Evolutionary conservation across 75 land plant species (phyloP).

Genomic region (Pinus albicaulis): DNA sequence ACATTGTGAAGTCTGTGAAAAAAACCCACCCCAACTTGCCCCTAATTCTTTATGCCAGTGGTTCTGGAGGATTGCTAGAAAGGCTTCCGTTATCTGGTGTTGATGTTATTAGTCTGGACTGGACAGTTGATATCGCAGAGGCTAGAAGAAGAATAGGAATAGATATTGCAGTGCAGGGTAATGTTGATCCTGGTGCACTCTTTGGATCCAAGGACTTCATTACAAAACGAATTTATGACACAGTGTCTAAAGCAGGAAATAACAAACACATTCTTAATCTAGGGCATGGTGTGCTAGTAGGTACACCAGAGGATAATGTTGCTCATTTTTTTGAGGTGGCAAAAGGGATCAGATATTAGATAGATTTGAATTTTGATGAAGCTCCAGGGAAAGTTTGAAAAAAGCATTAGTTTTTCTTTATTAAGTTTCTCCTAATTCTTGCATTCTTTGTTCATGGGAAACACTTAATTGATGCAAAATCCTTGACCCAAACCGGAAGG

Average conservation of each 20-base stretch:
- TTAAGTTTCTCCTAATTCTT: no score
- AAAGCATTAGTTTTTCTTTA: no score
- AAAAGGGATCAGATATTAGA: constrained; percentile 68
- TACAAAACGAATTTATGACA: constrained; percentile 68
- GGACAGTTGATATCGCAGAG: constrained; percentile 99
- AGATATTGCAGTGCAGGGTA: constrained; percentile 90
- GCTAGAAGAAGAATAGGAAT: constrained; percentile 83
- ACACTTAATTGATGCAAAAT: no score
- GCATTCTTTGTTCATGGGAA: no score
- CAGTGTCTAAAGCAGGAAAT: constrained; percentile 87
- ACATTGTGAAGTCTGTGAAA: constrained; percentile 85
- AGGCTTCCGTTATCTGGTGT: constrained; percentile 87
- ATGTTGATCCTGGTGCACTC: constrained; percentile 93
- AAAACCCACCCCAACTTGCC: constrained; percentile 89
- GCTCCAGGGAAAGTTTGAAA: no score
- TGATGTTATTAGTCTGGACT: constrained; percentile 93
- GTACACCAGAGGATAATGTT: constrained; percentile 98
- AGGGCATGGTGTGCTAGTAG: constrained; percentile 94
- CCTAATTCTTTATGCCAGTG: constrained; percentile 92
- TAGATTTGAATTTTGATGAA: background rate
- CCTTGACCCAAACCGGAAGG: no score
- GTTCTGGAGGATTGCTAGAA: constrained; percentile 95
- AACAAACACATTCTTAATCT: constrained; percentile 94
- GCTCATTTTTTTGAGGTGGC: constrained; percentile 98
- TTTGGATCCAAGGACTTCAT: constrained; percentile 95